Conservation (phyloP, 768 basidiomycete species). For the Nidularia pulvinata region DNA sequence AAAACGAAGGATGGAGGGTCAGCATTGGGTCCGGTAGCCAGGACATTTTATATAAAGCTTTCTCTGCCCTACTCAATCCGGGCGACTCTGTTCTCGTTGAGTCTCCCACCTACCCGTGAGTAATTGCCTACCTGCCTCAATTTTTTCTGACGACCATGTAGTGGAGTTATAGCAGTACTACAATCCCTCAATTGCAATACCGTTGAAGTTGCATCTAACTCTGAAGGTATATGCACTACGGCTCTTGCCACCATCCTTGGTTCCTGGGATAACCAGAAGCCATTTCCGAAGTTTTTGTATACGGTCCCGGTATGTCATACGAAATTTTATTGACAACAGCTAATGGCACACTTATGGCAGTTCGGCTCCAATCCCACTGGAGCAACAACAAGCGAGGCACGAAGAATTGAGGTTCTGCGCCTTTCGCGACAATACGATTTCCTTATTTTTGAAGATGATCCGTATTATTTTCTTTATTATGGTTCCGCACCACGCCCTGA, state of each 20-base stretch:
- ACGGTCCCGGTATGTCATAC: conserved; percentile 58
- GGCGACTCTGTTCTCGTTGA: conserved; percentile 85
- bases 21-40: conserved; percentile 75
- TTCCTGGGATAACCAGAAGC: conserved; percentile 68
- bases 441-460: conserved; percentile 85
- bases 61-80: conserved; percentile 65
- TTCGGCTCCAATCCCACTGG: conserved; percentile 90
- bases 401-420: conserved; percentile 66
- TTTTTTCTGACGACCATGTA: conserved; percentile 4
- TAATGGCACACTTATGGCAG: conserved; percentile 25
- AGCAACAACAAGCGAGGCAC: conserved; percentile 63
- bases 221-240: conserved; percentile 57
- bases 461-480: conserved; percentile 76
- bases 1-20: conserved; percentile 59
- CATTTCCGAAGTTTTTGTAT: conserved; percentile 75
- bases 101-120: conserved; percentile 72
- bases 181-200: conserved; percentile 44
- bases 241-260: conserved; percentile 62
- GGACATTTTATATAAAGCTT: conserved; percentile 79
- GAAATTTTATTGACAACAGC: conserved; percentile 13
- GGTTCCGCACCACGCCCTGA: conserved; percentile 59
- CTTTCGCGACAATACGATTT: conserved; percentile 73
- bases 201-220: conserved; percentile 72
- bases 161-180: conserved; percentile 66
- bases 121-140: conserved; percentile 6